Evolutionary conservation across 1,139 yeast genomes (phyloP).

Genomic region (Suhomyces guaymorum): DNA sequence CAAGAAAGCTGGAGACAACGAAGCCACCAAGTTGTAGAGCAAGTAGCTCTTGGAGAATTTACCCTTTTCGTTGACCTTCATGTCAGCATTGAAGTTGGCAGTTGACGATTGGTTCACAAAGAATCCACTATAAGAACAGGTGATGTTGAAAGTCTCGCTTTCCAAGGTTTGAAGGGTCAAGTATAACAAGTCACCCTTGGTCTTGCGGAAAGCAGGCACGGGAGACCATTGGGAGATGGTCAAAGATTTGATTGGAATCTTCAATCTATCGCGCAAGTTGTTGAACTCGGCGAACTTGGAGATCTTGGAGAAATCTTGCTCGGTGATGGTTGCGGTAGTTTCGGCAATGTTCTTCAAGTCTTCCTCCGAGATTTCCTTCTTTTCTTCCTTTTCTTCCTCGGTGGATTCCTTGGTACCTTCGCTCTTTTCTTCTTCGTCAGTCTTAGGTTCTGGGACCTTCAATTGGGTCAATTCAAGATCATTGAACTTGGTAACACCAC

Average conservation of each 20-base stretch:
- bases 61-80: conserved; percentile 45
- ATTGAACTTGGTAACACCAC: conserved; percentile 29
- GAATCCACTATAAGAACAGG: conserved; percentile 79
- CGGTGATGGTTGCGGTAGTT: conserved; percentile 14
- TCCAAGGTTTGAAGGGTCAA: conserved; percentile 76
- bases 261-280: conserved; percentile 26
- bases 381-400: conserved; percentile 13
- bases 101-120: conserved; percentile 69
- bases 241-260: conserved; percentile 53
- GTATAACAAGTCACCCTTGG: conserved; percentile 80
- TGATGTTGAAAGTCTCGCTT: conserved; percentile 74
- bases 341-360: conserved; percentile 13
- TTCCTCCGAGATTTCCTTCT: conserved; percentile 19
- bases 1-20: conserved; percentile 55
- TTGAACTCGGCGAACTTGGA: conserved; percentile 19
- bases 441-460: conserved; percentile 14
- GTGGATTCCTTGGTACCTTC: conserved; percentile 2
- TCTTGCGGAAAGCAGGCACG: conserved; percentile 62
- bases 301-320: conserved; percentile 9
- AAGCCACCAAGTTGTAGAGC: conserved; percentile 52
- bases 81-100: conserved; percentile 66
- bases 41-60: conserved; percentile 44
- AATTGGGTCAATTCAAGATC: conserved; percentile 31
- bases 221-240: conserved; percentile 86
- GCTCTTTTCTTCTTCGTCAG: neutral